These are phyloP conservation scores for Magnaporthiopsis incrustans DNA, from an alignment of 2,329 filamentous ascomycete species.

Conservation along the genomic window DNA sequence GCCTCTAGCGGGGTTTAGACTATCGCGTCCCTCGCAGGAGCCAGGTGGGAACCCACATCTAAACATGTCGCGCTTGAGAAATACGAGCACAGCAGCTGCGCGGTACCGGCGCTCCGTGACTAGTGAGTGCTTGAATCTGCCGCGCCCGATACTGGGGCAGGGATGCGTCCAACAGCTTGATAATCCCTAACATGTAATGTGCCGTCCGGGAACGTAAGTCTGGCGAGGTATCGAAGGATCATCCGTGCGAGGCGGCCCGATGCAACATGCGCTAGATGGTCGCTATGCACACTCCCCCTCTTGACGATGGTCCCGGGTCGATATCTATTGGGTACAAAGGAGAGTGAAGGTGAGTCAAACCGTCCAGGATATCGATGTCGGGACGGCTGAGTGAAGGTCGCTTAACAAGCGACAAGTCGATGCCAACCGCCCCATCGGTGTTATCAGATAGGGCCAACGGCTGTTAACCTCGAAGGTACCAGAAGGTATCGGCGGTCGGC, in stretches of 20 bases:
- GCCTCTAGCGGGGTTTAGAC: background rate
- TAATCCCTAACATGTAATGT: background rate
- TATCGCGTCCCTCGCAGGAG: background rate
- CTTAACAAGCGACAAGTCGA: background rate
- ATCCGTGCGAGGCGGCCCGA: background rate
- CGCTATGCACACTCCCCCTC: background rate
- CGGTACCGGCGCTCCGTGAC: background rate
- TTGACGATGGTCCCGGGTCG: background rate
- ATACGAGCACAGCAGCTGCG: background rate
- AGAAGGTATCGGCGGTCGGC: background rate
- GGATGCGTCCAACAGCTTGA: no score
- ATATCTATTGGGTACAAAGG: background rate
- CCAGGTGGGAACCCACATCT: background rate
- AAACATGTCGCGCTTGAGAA: background rate
- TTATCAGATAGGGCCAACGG: background rate
- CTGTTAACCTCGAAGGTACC: background rate
- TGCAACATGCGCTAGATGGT: background rate
- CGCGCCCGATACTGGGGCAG: background rate
- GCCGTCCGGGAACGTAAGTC: background rate
- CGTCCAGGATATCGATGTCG: background rate
- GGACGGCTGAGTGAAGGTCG: background rate
- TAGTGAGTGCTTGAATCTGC: background rate
- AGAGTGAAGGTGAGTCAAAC: background rate
- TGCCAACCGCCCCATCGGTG: background rate
- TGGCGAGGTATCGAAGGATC: background rate